Evolutionary conservation across 805 yeast species (phyloP), one percentile per base, ranked within the genome.

Genomic region (Myxozyma neotropica): DNA sequence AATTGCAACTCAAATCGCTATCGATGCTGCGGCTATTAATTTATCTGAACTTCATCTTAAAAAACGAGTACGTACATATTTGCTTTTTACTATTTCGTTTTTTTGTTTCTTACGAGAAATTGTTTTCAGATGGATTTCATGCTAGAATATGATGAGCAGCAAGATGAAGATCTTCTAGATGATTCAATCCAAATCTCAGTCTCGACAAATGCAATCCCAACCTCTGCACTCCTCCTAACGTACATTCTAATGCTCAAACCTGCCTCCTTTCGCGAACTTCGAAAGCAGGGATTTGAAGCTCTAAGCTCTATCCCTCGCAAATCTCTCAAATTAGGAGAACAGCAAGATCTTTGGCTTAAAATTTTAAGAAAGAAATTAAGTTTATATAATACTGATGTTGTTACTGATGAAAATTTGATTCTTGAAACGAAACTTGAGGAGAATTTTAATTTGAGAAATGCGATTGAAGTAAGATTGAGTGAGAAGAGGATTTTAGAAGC

Each of bases 1-100:
- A 72, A 67, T 93, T 2, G 78, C 84, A 1, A 65, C 86, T 26
- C 65, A 69, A 0, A 69, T 71, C 2, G 76, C 85, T 13, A 76
- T 74, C 52, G 68, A 66, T 8, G 40, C 72, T 0, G 76, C 76
- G 7, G 78, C 81, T 51, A 61, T 53, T 19, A 24, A 49, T 23
- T 53, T 57, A n/a, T 46, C 57, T 21, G 68, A 58, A 36, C 36
- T 26, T 1, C 59, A 59, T 40, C 17, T 59, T 4, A 39, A 58
- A 40, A 54, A 58, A 43, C 57, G 66, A 19, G 53, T 54, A 35
- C 8, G 53, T 27, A 4, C 4, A 15, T 7, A 3, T 43, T 19
- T n/a, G 8, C 7, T 21, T 10, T 45, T 3, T 23, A 19, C 7
- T 13, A 15, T 21, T 10, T 33, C 15, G 13, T 42, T 21, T 26